Evolutionary conservation across 2,329 filamentous ascomycete species (phyloP), one percentile per base, ranked within the genome.

Genomic region (Hymenoscyphus albidus): DNA sequence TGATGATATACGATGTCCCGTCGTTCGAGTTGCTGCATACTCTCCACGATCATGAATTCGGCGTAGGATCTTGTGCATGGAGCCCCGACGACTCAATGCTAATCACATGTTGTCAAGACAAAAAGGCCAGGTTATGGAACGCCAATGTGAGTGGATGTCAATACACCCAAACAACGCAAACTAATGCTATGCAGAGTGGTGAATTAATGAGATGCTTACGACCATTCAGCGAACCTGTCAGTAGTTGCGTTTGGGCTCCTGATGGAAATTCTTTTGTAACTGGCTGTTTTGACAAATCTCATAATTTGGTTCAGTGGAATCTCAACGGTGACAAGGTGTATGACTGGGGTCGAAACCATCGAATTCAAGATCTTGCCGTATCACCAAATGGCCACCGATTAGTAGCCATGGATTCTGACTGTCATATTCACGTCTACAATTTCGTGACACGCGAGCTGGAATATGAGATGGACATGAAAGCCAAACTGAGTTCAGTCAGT

Each of bases 11-110:
- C 80, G 89, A 96, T 63, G 89, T 91, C 0, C 80, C 80, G 1
- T 85, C 84, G 0, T 96, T 93, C 74, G 79, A 84, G 16, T 79
- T 90, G 7, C 72, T 90, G 3, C 83, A 87, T 63, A 82, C 77
- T 57, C 64, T 96, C 10, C 79, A 80, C 4, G 87, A 88, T 3
- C 91, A 96, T 71, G 82, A 85, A 1, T 80, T 79, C 2, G 89
- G 91, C 0, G 88, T 97, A 13, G 88, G 90, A 22, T 92, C 93
- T 72, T 79, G 96, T 3, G 83, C 91, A 1, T 99, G 95, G 92
- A 97, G 93, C 74, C 95, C 93, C 5, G 92, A 99, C 76, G 92
- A 96, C 77, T 84, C 84, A 0, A 91, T 91, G 78, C 82, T 99
- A 40, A 87, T 98, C 48, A 94, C 90, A 16, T 98, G 94, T 75